Base-by-base conservation (phyloP, 176 grass and related monocot genomes). In the Ananas comosus region DNA sequence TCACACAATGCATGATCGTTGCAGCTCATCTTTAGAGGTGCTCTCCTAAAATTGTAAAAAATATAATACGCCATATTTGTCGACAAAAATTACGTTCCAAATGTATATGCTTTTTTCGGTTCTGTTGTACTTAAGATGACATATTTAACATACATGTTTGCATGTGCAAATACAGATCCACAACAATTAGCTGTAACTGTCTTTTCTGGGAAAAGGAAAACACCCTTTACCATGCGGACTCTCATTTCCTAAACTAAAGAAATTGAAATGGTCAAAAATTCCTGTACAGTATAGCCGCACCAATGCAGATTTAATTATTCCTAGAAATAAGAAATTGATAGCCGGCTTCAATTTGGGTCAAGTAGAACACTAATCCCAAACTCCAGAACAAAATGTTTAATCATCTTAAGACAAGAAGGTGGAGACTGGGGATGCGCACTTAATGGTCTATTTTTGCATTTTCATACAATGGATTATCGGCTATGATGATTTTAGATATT, bases 21-120 rank as follows among this genome's bases (percentile, higher is more conserved):
- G 89, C 81, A 85, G 86, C 70, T 70, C 90, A 78, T 97, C 93
- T 69, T 79, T 97, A 70, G 81, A 97, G 88, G 92, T 96, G 12
- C 65, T 72, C 50, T 76, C 61, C 25, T n/a, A 12, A 73, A 50
- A 22, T 49, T 48, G 1, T 12, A n/a, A 69, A 59, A 13, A 59
- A 9, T 59, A 53, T 12, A 66, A 51, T 7, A 18, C 51, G 16
- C 13, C 27, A 25, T 65, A 27, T 9, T 27, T 61, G 51, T 4
- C n/a, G 11, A 14, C 64, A 1, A 66, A 42, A 8, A 4, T 66
- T 47, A 9, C 25, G 16, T 33, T 9, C 64, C 10, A 42, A 16
- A 33, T 66, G 23, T 28, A 17, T 18, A 59, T 59, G 33, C 33
- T 42, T 50, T 50, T 17, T 29, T 12, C 4, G 16, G 2, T 70